Percentiles rank a stretch among this genome's conserved stretches.
These are phyloP conservation scores for Ajuga reptans DNA, from an alignment of 305 asterid genomes.

Conservation along the genomic window DNA sequence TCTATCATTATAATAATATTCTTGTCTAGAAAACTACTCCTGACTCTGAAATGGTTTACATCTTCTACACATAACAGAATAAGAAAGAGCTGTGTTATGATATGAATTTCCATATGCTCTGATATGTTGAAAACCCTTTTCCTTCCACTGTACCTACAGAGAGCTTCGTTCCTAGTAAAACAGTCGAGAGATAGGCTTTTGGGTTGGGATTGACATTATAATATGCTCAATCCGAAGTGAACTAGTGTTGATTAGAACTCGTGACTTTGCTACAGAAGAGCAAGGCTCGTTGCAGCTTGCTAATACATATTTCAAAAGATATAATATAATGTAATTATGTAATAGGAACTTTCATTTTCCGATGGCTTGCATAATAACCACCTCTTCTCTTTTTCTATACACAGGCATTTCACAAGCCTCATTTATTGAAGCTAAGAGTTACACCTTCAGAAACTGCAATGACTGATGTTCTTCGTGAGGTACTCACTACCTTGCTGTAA, in stretches of 20 bases:
- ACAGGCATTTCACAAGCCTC: slow-evolving; percentile 92
- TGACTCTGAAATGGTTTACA: neutral
- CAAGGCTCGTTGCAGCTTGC: neutral
- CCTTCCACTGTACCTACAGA: neutral
- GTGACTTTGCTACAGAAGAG: neutral
- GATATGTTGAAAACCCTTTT: neutral
- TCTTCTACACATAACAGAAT: neutral
- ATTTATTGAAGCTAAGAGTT: slow-evolving; percentile 77
- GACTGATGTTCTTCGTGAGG: slow-evolving; percentile 98
- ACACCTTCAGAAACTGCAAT: slow-evolving; percentile 96
- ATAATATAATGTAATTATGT: no score
- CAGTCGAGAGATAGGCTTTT: neutral
- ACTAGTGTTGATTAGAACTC: neutral
- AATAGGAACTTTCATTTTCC: neutral
- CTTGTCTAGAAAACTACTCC: neutral
- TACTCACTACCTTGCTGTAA: slow-evolving; percentile 21
- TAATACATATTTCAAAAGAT: slow-evolving; percentile 9
- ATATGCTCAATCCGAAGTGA: neutral
- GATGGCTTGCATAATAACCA: slow-evolving; percentile 5
- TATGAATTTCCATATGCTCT: neutral
- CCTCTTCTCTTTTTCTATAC: slow-evolving; percentile 13
- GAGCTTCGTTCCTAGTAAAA: neutral
- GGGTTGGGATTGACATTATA: neutral
- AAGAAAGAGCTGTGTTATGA: neutral
- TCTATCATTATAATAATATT: neutral